These are phyloP conservation scores for Chamaecrista fasciculata DNA, from an alignment of 306 rosid species.

Conservation along the genomic window DNA sequence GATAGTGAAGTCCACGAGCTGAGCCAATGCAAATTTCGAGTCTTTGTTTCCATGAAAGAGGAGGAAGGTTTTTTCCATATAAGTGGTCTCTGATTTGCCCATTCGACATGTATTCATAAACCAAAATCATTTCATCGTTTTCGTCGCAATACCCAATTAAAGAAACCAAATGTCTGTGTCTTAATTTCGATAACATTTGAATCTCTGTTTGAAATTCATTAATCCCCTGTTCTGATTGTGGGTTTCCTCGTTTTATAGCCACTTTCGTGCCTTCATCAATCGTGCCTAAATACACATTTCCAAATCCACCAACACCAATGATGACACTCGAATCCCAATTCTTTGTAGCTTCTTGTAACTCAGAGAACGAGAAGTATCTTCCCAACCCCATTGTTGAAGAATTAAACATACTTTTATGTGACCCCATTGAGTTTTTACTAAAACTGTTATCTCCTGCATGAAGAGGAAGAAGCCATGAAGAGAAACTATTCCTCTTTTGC, in stretches of 20 bases:
- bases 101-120: slow-evolving; percentile 60
- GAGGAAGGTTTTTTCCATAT: slow-evolving; percentile 50
- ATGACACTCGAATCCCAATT: slow-evolving; percentile 49
- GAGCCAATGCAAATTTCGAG: slow-evolving; percentile 56
- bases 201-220: slow-evolving; percentile 61
- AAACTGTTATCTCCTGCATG: slow-evolving; percentile 55
- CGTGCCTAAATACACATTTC: slow-evolving; percentile 52
- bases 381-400: slow-evolving; percentile 54
- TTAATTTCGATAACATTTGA: slow-evolving; percentile 58
- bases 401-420: slow-evolving; percentile 40
- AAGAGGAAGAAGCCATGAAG: slow-evolving; percentile 62
- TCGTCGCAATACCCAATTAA: slow-evolving; percentile 64
- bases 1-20: slow-evolving; percentile 61
- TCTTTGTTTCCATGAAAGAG: slow-evolving; percentile 61
- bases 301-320: slow-evolving; percentile 67
- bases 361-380: slow-evolving; percentile 46
- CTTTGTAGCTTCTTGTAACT: slow-evolving; percentile 60
- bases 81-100: slow-evolving; percentile 62
- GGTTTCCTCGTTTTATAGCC: slow-evolving; percentile 61
- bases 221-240: slow-evolving; percentile 69
- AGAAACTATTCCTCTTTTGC: slow-evolving; percentile 65
- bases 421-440: slow-evolving; percentile 49
- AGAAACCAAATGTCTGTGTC: slow-evolving; percentile 64
- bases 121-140: slow-evolving; percentile 56
- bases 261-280: slow-evolving; percentile 59